phyloP scores from a whole-genome alignment of 495 filamentous ascomycete genomes.

The Aeminium ludgeri region DNA sequence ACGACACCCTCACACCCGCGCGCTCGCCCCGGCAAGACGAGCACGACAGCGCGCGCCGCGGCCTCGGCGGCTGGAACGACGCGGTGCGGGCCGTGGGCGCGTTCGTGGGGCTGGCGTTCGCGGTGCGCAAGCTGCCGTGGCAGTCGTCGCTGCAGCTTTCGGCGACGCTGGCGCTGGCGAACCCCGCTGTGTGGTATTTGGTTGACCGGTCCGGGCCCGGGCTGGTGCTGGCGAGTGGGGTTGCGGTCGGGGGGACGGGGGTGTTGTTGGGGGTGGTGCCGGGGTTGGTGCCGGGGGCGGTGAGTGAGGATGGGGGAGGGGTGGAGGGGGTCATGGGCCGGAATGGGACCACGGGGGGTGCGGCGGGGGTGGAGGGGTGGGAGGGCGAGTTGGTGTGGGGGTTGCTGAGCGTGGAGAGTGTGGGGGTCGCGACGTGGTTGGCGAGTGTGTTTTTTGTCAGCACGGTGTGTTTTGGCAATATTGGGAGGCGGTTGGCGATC shows the following conservation, averaged over 20 bases:
- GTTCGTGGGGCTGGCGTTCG: constrained; percentile 91
- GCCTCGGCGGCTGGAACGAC: constrained; percentile 44
- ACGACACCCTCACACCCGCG: not conserved
- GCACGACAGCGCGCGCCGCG: constrained; percentile 2
- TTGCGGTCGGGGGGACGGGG: constrained; percentile 57
- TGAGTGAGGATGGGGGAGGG: no score
- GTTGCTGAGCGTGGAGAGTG: constrained; percentile 50
- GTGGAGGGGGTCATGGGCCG: not conserved
- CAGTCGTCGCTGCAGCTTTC: constrained; percentile 86
- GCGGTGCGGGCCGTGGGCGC: constrained; percentile 77
- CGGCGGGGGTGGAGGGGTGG: no score
- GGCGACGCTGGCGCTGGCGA: constrained; percentile 74
- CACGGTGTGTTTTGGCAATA: constrained; percentile 90
- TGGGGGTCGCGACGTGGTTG: constrained; percentile 75
- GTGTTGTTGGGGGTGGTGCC: constrained; percentile 57
- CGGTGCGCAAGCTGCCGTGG: constrained; percentile 85
- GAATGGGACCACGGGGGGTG: not conserved
- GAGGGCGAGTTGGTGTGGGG: constrained; percentile 35
- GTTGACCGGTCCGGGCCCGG: constrained; percentile 80
- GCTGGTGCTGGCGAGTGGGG: constrained; percentile 52
- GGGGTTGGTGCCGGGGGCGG: constrained; percentile 66
- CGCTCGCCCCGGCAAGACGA: no score
- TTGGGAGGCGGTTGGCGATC: constrained; percentile 72
- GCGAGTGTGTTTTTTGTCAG: constrained; percentile 85
- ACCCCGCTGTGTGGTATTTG: constrained; percentile 89